Base-by-base conservation (phyloP, 164 flowering plant species). In the Magnolia changhungtana region DNA sequence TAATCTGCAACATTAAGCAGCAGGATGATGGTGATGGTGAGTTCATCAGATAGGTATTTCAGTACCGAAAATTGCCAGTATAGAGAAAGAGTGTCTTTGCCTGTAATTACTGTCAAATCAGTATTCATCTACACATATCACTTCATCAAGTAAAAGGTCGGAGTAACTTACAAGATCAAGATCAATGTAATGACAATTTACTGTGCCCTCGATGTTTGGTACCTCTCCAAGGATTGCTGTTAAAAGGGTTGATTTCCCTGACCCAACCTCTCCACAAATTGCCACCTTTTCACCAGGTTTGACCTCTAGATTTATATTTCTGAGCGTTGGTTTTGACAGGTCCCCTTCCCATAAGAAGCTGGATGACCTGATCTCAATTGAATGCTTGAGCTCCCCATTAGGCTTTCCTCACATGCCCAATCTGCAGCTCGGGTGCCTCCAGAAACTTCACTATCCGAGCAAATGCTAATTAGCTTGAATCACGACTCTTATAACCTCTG, bases 171-270 rank as follows among this genome's bases (percentile, higher is more conserved):
- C 18, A 10, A 55, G 2, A 67, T 67, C n/a, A 27, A 14, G 27
- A 67, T 67, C 10, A 2, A 10, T 67, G 24, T 23, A 24, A 27
- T 21, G 50, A 69, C 50, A 67, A 81, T 90, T 85, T 82, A 90
- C 96, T 7, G 11, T 78, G 68, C 96, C 96, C 23, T 78, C 55
- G 7, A 84, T 72, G 21, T 76, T 74, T 65, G 90, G 89, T 69
- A 87, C 84, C 79, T 91, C 96, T 76, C 96, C 91, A 55, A 89
- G 89, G 77, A 88, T 79, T 37, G 90, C 86, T 8, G 91, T 86
- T 67, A 90, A 55, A 80, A 90, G 90, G 18, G 89, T 88, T 77
- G 94, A 89, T 84, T 89, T 90, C 2, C 95, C 92, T 0, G 95
- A 86, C 7, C 95, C 95, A 70, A 90, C 95, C 80, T 88, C 90